Conservation (phyloP, 202 grass and related monocot species). For the Schoenoplectus triqueter region DNA sequence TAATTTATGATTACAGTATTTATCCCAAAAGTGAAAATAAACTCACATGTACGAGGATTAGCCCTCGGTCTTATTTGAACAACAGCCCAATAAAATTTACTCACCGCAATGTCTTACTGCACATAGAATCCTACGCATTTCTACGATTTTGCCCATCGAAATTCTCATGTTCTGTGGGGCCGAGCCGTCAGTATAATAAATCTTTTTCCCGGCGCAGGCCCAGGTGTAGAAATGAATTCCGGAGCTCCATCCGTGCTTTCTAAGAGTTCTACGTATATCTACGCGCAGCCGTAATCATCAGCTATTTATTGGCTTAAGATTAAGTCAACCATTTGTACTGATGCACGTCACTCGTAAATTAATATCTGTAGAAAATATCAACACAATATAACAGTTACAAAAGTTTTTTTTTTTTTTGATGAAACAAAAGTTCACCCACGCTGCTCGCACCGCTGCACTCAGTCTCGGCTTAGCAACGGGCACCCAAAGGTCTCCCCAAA, state of each 20-base stretch:
- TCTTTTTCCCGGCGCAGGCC: neutral
- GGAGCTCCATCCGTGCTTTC: neutral
- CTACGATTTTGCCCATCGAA: slow-evolving; percentile 3
- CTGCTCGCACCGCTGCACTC: slow-evolving; percentile 17
- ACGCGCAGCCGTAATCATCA: neutral
- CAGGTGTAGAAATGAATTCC: neutral
- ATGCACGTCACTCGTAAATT: neutral
- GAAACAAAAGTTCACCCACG: slow-evolving; percentile 1
- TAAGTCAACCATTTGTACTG: neutral
- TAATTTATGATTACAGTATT: neutral
- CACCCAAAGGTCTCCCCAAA: slow-evolving; percentile 9
- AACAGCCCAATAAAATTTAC: neutral
- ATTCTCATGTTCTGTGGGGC: neutral
- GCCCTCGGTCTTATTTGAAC: neutral
- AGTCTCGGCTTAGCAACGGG: neutral
- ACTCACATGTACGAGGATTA: slow-evolving; percentile 20
- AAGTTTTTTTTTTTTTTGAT: no score
- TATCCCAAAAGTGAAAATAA: neutral
- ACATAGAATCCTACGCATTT: neutral
- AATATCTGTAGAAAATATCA: neutral
- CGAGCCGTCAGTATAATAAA: neutral
- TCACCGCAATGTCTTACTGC: neutral
- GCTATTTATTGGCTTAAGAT: neutral
- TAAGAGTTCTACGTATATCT: neutral
- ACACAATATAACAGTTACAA: neutral